These are phyloP conservation scores for Cryptococcus jaspeensis DNA, from an alignment of 1,284 basidiomycete genomes.

Conservation along the genomic window DNA sequence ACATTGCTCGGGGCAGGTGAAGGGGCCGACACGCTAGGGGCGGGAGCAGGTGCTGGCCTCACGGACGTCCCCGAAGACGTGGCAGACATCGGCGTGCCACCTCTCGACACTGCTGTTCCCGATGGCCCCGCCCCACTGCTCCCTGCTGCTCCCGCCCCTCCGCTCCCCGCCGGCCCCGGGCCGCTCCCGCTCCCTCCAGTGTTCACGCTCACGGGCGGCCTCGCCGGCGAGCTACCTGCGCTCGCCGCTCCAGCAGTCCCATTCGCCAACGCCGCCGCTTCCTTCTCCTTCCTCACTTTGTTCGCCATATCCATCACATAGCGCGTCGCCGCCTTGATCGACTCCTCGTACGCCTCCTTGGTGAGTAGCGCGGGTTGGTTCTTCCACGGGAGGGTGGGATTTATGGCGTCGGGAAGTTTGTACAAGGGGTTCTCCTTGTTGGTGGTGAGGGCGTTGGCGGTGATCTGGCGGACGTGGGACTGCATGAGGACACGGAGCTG, in stretches of 20 bases:
- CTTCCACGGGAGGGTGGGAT: conserved; percentile 18
- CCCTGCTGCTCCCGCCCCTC: not conserved
- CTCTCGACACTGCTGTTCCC: not conserved
- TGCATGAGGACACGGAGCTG: conserved; percentile 18
- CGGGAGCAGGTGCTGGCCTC: not conserved
- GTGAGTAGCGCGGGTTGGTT: conserved; percentile 14
- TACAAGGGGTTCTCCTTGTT: conserved; percentile 18
- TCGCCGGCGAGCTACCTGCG: not conserved
- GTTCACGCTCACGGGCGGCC: not conserved
- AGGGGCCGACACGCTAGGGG: not conserved
- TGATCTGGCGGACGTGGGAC: conserved; percentile 17
- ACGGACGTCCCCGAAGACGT: not conserved
- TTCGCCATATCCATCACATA: conserved; percentile 9
- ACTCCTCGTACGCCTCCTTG: conserved; percentile 13
- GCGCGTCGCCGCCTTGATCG: conserved; percentile 10
- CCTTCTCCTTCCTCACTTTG: conserved; percentile 3
- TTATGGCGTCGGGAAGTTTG: conserved; percentile 14
- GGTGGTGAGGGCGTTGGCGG: conserved; percentile 3
- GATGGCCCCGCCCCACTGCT: not conserved
- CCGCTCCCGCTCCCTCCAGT: not conserved
- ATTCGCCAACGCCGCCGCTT: conserved; percentile 1
- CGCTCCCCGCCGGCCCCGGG: not conserved
- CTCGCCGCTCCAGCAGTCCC: not conserved
- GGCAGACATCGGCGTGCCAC: not conserved
- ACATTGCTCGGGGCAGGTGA: not conserved